Evolutionary conservation across 1,139 yeast genomes (phyloP), one percentile per base, ranked within the genome.

Genomic region (Yamadazyma songkhlaensis): DNA sequence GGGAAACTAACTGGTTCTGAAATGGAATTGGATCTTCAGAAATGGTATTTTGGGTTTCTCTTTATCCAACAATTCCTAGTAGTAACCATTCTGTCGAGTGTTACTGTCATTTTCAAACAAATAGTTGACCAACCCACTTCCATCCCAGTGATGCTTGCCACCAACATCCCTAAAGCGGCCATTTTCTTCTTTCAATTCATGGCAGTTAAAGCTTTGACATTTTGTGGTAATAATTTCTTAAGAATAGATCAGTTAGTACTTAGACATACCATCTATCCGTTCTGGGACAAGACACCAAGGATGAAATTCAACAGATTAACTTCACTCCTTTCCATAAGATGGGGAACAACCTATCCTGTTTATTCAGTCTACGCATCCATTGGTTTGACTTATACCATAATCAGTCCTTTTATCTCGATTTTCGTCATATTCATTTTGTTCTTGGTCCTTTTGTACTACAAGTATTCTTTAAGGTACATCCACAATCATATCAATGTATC

Each of bases 21-120:
- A 41, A 54, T 78, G 10, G 86, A 84, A 51, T 30, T 72, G 3
- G 81, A 77, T 44, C 61, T 79, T n/a, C 89, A 83, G 45, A 61
- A 64, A 35, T 83, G 90, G 89, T 79, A 63, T 68, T 82, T 69
- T 64, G 71, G 47, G 40, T 89, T 89, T 53, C 63, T 84, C 36
- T 87, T 86, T 53, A 78, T 87, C 32, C 96, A 89, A 50, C 79
- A 87, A 29, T 89, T 89, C 48, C 58, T 89, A 31, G 94, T 89
- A 29, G 89, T 89, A 3, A 84, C 96, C 0, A 76, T 89, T 29
- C 86, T 94, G 52, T 83, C 95, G 0, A 89, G 96, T 25, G 64
- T 86, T 8, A 77, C 87, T 0, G 80, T 81, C 3, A 74, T 88
- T 0, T 60, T 84, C 31, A 80, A 79, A 44, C 81, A 78, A 44